Evolutionary conservation across 2,329 filamentous ascomycete genomes (phyloP).

Genomic region (Neophaeococcomyces mojaviensis): DNA sequence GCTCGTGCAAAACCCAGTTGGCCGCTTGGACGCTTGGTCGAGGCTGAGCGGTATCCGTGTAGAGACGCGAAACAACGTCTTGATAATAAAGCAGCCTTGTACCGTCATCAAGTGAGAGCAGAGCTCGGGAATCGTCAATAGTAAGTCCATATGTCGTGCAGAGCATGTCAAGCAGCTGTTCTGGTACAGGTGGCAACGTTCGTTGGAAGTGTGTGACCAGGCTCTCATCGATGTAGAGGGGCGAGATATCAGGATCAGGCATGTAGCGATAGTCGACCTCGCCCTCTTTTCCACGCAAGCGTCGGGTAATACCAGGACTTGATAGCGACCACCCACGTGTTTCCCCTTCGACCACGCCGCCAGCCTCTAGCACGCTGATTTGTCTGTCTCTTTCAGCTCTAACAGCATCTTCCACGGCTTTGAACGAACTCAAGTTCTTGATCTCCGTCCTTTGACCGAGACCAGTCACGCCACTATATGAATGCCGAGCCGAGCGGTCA

Average conservation of each 20-base stretch:
- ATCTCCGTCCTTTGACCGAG: constrained; percentile 91
- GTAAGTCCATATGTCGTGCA: constrained; percentile 60
- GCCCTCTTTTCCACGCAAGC: constrained; percentile 84
- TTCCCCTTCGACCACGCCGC: constrained; percentile 70
- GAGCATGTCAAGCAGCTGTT: constrained; percentile 59
- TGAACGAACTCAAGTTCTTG: constrained; percentile 93
- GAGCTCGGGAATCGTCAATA: constrained; percentile 72
- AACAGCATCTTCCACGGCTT: constrained; percentile 89
- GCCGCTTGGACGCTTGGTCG: constrained; percentile 43
- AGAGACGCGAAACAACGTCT: constrained; percentile 33
- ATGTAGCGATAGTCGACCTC: constrained; percentile 98
- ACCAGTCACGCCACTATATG: constrained; percentile 51
- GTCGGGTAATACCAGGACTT: constrained; percentile 64
- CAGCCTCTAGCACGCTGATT: constrained; percentile 68
- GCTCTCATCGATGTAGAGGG: constrained; percentile 65
- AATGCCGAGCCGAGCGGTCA: constrained; percentile 35
- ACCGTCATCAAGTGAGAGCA: constrained; percentile 70
- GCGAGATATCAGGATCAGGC: constrained; percentile 86
- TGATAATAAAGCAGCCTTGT: constrained; percentile 72
- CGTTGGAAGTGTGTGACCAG: constrained; percentile 57
- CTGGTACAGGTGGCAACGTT: constrained; percentile 64
- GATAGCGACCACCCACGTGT: constrained; percentile 90
- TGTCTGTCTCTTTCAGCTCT: constrained; percentile 85
- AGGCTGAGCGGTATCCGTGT: constrained; percentile 24
- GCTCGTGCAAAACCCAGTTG: constrained; percentile 70